Base-by-base conservation (phyloP, 257 asterid genomes). In the Nyctanthes arbortristis region DNA sequence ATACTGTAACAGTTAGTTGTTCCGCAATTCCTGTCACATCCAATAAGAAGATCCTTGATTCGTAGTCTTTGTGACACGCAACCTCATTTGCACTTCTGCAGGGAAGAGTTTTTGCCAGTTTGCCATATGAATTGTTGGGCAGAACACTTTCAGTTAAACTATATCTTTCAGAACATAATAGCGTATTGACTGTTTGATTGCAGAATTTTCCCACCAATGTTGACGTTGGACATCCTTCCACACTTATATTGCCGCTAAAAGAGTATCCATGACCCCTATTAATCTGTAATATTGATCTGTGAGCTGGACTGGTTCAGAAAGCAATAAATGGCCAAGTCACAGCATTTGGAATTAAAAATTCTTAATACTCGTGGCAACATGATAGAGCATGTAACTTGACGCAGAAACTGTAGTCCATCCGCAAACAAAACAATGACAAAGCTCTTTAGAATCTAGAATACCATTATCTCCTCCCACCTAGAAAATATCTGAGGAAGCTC, bases 191-290 rank as follows among this genome's bases (percentile, higher is more conserved):
- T 34, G 99, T 88, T 79, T 84, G 88, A 83, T 94, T 94, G 93
- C 99, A 94, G 79, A 80, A 91, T 68, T 68, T 86, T 59, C 99
- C 99, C 68, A 72, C 69, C 84, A 82, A 72, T 72, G 75, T 79
- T 22, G 96, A 81, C 61, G 81, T 73, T 65, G 69, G 67, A 70
- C 99, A 94, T 75, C 96, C 99, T 75, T 94, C 97, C 61, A 94
- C 93, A 47, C 82, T 91, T 37, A 89, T 67, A 63, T 91, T 94
- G 61, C 92, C 95, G 25, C 90, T 79, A 78, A 91, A 91, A 73
- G 84, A 76, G 81, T 84, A 91, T 32, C 78, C 33, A 0, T 74
- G 75, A 28, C 99, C 99, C 79, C 98, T 87, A 77, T 94, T 91
- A 69, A 91, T 89, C 99, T 94, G 93, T 72, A 75, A 66, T 29